A percentile compares a stretch with the other conserved stretches of the same genome.
Evolutionary conservation across 768 basidiomycete species (phyloP).

Genomic region (Filobasidium wieringae): DNA sequence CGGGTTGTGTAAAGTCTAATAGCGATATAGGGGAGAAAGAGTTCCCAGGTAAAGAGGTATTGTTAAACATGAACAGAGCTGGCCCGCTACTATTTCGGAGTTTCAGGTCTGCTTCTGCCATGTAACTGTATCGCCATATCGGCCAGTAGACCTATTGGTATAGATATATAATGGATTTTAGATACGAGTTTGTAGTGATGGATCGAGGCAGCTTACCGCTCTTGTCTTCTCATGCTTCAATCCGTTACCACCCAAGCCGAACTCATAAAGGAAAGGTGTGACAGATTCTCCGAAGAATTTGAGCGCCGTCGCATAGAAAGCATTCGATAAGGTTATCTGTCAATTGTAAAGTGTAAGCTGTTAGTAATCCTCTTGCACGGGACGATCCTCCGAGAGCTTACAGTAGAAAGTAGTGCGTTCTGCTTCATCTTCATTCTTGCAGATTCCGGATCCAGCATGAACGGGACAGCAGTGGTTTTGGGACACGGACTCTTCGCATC

Average conservation of each 20-base stretch:
- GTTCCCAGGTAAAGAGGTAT: conserved; percentile 24
- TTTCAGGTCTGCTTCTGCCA: not conserved
- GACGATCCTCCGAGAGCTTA: too few species aligned
- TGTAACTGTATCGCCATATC: conserved; percentile 21
- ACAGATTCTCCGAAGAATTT: conserved; percentile 21
- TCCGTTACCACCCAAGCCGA: conserved; percentile 24
- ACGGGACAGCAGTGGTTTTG: not conserved
- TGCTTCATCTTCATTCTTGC: not conserved
- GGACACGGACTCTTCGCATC: not conserved
- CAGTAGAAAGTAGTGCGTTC: not conserved
- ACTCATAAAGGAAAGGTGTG: conserved; percentile 20
- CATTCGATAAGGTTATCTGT: conserved; percentile 16
- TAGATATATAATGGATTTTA: too few species aligned
- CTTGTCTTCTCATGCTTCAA: conserved; percentile 27
- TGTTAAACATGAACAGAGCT: conserved; percentile 12
- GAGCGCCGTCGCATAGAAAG: conserved; percentile 21
- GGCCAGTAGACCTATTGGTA: conserved; percentile 19
- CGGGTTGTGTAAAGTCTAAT: conserved; percentile 28
- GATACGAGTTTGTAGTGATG: not conserved
- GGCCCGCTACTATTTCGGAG: not conserved
- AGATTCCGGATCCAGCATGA: not conserved
- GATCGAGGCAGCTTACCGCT: conserved; percentile 15
- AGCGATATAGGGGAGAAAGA: conserved; percentile 32
- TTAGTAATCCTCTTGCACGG: not conserved
- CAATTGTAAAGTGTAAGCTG: not conserved